These are phyloP conservation scores for Cornus florida DNA, from an alignment of 148 eudicot genomes.

Conservation along the genomic window DNA sequence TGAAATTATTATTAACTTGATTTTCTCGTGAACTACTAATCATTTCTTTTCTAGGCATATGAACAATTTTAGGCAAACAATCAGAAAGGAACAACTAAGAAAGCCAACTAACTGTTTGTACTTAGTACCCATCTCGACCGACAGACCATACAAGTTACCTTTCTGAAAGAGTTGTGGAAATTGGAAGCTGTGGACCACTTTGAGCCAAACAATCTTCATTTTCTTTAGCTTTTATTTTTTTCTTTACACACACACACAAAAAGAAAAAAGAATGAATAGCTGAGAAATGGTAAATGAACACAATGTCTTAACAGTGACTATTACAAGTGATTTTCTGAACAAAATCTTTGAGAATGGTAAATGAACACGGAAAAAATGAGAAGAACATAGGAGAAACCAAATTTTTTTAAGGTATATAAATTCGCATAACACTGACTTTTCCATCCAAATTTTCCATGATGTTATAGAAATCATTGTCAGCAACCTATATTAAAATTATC, in stretches of 20 bases:
- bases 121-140: not conserved
- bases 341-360: no score
- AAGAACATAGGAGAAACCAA: no score
- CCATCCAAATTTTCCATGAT: not conserved
- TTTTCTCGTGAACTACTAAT: not conserved
- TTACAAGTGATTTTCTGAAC: no score
- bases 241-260: not conserved
- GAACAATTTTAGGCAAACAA: not conserved
- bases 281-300: no score
- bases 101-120: not conserved
- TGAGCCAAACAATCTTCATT: not conserved
- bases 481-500: not conserved
- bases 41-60: not conserved
- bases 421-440: not conserved
- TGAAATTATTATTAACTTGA: not conserved
- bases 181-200: not conserved
- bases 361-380: no score
- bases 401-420: no score
- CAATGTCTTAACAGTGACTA: no score
- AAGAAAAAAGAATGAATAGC: not conserved
- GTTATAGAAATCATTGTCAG: not conserved
- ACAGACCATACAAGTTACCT: not conserved
- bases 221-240: not conserved
- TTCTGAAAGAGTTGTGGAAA: not conserved
- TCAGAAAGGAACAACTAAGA: not conserved